Evolutionary conservation across 352 stramenopile genomes (phyloP), one percentile per base, ranked within the genome.

Genomic region (Pythium rishiriense): DNA sequence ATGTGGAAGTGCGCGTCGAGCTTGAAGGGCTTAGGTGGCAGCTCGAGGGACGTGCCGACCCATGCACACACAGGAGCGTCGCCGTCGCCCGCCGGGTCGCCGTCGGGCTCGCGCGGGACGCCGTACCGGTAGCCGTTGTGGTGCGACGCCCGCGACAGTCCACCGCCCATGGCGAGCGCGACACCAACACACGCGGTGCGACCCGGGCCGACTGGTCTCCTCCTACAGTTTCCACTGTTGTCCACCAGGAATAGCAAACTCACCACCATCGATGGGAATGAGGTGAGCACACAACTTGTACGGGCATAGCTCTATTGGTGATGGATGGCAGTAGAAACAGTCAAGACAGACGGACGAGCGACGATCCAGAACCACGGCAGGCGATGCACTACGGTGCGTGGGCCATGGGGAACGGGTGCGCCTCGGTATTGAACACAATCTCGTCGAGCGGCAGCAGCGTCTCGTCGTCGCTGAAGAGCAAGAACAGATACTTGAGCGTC

Each of bases 401-500:
- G 3, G 62, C 73, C 66, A 90, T 85, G 9, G 81, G 78, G 56
- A 97, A 85, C 41, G 88, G 81, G 66, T 97, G 90, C 0, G 82
- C 90, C 72, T 96, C 88, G 0, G 90, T 96, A 54, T 91, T 97
- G 68, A 97, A 94, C 47, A 97, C 85, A 43, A 93, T 88, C 52
- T 95, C 66, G 53, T 96, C 76, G 39, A 97, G 70, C 21, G 76
- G 58, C n/a, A 96, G 52, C 54, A 96, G 70, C n/a, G 75, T 74
- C 41, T 73, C 60, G 56, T 96, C 81, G 54, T 94, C 81, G 24
- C 75, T 88, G 69, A 97, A 97, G 24, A 97, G 78, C 57, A 98
- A 66, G 69, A 97, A 97, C 39, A 98, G 75, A 73, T 98, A 98
- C 79, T 98, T 98, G 69, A 98, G 83, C 63, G 93, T 98, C 80